These are phyloP conservation scores for Penicilliopsis zonata DNA, from an alignment of 495 filamentous ascomycete species.

Conservation along the genomic window DNA sequence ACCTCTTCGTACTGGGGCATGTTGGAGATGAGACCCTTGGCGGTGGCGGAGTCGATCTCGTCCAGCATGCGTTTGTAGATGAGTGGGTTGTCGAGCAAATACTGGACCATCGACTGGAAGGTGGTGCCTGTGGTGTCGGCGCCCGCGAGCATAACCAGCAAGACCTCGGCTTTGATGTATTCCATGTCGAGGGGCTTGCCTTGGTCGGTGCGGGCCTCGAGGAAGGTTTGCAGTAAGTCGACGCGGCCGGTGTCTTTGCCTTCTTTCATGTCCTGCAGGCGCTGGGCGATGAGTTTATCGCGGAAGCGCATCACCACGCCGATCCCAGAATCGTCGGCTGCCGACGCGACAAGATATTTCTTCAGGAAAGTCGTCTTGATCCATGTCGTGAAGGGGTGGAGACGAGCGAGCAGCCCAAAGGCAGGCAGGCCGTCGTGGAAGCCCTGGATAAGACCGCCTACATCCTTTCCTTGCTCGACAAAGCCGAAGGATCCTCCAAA, in stretches of 20 bases:
- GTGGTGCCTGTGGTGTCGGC: constrained; percentile 51
- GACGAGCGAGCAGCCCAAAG: constrained; percentile 34
- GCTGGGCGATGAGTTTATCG: constrained; percentile 31
- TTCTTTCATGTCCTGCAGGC: constrained; percentile 18
- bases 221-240: constrained; percentile 21
- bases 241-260: constrained; percentile 14
- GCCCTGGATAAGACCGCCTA: constrained; percentile 39
- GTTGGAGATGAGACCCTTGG: constrained; percentile 23
- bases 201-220: constrained; percentile 31
- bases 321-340: constrained; percentile 34
- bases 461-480: constrained; percentile 44
- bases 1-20: constrained; percentile 31
- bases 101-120: constrained; percentile 40
- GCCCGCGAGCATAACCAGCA: constrained; percentile 47
- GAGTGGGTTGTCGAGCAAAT: constrained; percentile 32
- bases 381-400: constrained; percentile 43
- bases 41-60: constrained; percentile 41
- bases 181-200: constrained; percentile 35
- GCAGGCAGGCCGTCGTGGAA: constrained; percentile 38
- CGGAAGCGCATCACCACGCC: constrained; percentile 36
- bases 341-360: constrained; percentile 41
- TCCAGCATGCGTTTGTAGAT: constrained; percentile 41
- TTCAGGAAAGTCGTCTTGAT: constrained; percentile 41
- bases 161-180: constrained; percentile 41
- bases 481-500: constrained; percentile 53